Percentiles rank a stretch among this genome's conserved stretches.
Conservation (phyloP, 768 basidiomycete genomes). For the Wakefieldia striispora region DNA sequence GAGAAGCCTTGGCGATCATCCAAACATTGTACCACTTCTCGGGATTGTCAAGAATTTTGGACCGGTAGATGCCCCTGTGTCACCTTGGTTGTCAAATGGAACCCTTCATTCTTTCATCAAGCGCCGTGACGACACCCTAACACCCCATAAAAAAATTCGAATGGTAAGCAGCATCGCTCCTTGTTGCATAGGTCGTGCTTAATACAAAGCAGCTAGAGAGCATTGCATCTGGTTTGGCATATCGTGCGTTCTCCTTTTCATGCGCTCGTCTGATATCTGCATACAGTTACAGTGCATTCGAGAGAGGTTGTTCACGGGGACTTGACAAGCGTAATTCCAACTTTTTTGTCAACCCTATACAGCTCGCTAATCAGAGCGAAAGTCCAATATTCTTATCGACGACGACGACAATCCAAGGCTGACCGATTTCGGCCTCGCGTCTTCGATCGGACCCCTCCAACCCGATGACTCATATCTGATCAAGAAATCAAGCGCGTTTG, state of each 20-base stretch:
- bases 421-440: conserved; percentile 1
- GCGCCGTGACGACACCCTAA: neutral
- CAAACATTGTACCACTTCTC: conserved; percentile 1
- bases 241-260: neutral
- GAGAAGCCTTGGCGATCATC: neutral
- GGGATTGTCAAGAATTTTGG: neutral
- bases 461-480: neutral
- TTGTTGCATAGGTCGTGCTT: neutral
- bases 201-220: neutral
- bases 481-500: neutral
- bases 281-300: neutral
- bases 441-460: neutral
- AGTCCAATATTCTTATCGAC: neutral
- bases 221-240: neutral
- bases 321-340: neutral
- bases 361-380: neutral
- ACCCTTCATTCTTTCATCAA: conserved; percentile 1
- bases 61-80: neutral
- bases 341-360: neutral
- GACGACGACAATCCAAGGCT: neutral
- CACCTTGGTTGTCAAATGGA: neutral
- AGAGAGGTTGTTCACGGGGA: neutral
- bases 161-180: neutral
- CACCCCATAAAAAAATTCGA: neutral
- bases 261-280: neutral